A percentile compares a stretch with the other conserved stretches of the same genome.
These are phyloP conservation scores for Scenedesmus sp. DNA, from an alignment of 163 green algal genomes.

Conservation along the genomic window DNA sequence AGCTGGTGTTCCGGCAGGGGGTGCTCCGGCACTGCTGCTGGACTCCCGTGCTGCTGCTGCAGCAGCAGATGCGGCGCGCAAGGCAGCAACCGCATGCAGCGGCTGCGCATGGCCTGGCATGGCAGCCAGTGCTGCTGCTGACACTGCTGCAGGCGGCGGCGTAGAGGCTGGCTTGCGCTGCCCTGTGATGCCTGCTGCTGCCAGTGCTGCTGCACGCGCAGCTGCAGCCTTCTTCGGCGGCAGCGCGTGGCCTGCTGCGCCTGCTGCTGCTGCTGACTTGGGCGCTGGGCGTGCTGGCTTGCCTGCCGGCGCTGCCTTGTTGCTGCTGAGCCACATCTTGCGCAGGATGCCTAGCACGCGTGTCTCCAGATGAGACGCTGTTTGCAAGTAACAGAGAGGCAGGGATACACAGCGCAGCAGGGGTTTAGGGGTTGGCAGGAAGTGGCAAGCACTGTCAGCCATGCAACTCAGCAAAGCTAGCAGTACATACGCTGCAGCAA, in stretches of 20 bases:
- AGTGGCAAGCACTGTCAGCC: not conserved
- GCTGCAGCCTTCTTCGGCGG: conserved; percentile 27
- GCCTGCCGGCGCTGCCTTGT: conserved; percentile 37
- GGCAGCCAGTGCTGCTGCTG: not conserved
- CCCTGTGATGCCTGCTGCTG: conserved; percentile 16
- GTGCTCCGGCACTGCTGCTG: not conserved
- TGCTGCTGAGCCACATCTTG: conserved; percentile 71
- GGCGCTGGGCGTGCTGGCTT: not conserved
- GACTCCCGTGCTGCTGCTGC: not conserved
- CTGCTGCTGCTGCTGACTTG: not conserved
- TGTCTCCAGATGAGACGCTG: conserved; percentile 86
- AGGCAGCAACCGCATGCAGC: not conserved
- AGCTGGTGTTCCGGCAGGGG: not conserved
- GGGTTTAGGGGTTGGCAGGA: not conserved
- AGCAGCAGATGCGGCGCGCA: not conserved
- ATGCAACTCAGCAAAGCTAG: no score
- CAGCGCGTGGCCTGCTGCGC: not conserved
- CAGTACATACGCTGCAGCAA: no score
- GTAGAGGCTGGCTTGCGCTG: not conserved
- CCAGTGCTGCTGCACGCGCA: conserved; percentile 24
- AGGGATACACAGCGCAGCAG: not conserved
- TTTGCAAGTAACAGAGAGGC: not conserved
- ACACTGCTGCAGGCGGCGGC: not conserved
- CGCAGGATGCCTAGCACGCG: conserved; percentile 79
- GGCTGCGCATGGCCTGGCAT: conserved; percentile 1